Evolutionary conservation across 2,329 filamentous ascomycete genomes (phyloP), one percentile per base, ranked within the genome.

Genomic region (Penicillium glabrum): DNA sequence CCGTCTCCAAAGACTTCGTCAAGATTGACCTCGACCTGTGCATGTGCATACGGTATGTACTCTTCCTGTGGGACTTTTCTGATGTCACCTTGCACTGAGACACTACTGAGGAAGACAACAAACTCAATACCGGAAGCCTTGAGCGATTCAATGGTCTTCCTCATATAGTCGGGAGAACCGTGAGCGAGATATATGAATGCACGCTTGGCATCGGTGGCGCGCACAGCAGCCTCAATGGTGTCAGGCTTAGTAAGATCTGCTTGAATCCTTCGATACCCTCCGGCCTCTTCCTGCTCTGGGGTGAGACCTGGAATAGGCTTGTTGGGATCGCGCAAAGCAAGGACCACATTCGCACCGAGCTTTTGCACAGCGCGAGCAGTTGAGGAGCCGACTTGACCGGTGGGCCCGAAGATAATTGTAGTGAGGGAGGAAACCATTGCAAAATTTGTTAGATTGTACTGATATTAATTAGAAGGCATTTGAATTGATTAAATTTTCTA

Each of bases 381-480:
- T 9, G 66, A 63, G 24, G 74, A 75, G 46, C 74, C 82, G 29
- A 82, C 75, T 9, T 64, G 63, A 46, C 81, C 81, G 11, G 81
- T 80, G 16, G 81, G 74, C 23, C 81, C 80, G 58, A 83, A 83
- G 52, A 83, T 67, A 53, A 83, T 77, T 14, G 44, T 39, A 16
- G 37, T 48, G 13, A 19, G 14, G 5, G 45, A 21, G 4, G 45
- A 46, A 14, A 6, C 29, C 45, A 46, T 46, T 33, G 5, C 14
- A 7, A 16, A 33, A 33, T 3, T 16, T 33, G 13, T 7, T 16
- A 7, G 14, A 33, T 6, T 33, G 5, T 16, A 16, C 13, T 16
- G 2, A 7, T 33, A 6, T 33, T 14, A 33, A 5, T 33, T 6
- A 33, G 5, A 33, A 33, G 13, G 31, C 13, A 33, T 33, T 7